Conservation (phyloP, 2,329 filamentous ascomycete species). For the Lachnellula arida region DNA sequence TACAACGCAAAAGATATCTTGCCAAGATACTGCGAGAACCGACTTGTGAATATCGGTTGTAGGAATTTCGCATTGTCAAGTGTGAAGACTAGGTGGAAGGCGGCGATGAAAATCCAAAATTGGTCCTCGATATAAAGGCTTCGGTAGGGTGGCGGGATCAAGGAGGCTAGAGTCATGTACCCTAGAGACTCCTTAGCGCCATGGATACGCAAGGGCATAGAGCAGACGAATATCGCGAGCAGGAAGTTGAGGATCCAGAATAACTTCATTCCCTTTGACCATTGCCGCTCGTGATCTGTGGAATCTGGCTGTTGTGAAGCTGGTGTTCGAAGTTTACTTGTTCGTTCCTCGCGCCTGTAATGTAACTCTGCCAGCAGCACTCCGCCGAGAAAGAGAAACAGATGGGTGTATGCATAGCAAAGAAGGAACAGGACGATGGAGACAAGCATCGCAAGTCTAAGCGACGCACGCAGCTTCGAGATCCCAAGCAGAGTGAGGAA, state of each 20-base stretch:
- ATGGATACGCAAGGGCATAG: conserved; percentile 6
- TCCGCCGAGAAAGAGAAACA: conserved; percentile 19
- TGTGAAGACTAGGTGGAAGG: conserved; percentile 9
- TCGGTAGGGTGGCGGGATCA: conserved; percentile 4
- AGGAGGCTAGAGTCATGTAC: conserved; percentile 2
- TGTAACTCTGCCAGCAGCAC: conserved; percentile 15
- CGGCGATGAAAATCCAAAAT: conserved; percentile 15
- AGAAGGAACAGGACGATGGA: conserved; percentile 6
- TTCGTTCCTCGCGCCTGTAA: conserved; percentile 7
- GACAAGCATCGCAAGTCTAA: conserved; percentile 6
- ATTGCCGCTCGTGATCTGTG: background rate
- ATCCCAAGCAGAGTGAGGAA: conserved; percentile 14
- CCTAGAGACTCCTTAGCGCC: conserved; percentile 4
- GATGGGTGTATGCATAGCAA: conserved; percentile 9
- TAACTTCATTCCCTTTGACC: background rate
- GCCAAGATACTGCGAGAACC: conserved; percentile 55
- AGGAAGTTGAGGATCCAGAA: conserved; percentile 12
- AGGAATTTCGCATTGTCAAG: conserved; percentile 38
- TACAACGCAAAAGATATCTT: conserved; percentile 46
- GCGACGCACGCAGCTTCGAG: conserved; percentile 2
- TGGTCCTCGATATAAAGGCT: conserved; percentile 1
- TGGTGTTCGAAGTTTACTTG: background rate
- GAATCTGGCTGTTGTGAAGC: background rate
- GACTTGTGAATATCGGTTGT: conserved; percentile 51
- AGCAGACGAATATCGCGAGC: conserved; percentile 5